phyloP scores from a whole-genome alignment of 2,329 filamentous ascomycete genomes.

The Sarocladiaceae sp. region DNA sequence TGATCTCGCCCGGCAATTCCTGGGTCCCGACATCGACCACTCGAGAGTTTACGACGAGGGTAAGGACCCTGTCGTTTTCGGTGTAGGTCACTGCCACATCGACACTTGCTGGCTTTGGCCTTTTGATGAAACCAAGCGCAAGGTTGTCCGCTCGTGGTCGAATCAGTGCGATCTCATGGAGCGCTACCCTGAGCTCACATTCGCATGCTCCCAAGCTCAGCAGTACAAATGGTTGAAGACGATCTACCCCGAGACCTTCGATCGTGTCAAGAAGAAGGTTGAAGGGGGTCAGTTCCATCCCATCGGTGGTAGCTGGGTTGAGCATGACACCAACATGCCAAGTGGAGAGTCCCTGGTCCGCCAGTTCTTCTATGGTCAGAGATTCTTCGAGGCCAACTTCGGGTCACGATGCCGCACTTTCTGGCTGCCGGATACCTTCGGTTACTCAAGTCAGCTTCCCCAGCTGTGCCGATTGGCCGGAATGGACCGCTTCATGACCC shows the following conservation, averaged over 20 bases:
- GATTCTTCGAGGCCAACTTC: conserved; percentile 91
- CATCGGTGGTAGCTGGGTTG: conserved; percentile 96
- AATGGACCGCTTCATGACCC: conserved; percentile 94
- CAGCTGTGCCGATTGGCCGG: conserved; percentile 91
- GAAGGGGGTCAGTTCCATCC: conserved; percentile 88
- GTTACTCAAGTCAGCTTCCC: conserved; percentile 90
- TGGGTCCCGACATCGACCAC: conserved; percentile 76
- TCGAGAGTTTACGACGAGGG: conserved; percentile 75
- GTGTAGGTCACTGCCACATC: conserved; percentile 94
- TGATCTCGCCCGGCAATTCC: conserved; percentile 74
- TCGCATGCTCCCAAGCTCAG: conserved; percentile 89
- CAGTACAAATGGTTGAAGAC: conserved; percentile 97
- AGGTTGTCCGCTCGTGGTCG: conserved; percentile 92
- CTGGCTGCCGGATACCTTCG: conserved; percentile 97
- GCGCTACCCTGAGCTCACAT: conserved; percentile 86
- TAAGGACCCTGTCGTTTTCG: conserved; percentile 71
- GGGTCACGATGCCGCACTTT: conserved; percentile 85
- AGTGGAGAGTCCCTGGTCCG: conserved; percentile 90
- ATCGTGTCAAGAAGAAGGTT: conserved; percentile 86
- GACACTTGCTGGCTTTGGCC: conserved; percentile 99
- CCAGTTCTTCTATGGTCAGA: conserved; percentile 92
- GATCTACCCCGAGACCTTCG: conserved; percentile 80
- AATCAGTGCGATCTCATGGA: conserved; percentile 96
- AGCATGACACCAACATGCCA: conserved; percentile 96
- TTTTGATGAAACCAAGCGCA: conserved; percentile 95